These are phyloP conservation scores for Rosa chinensis DNA, from an alignment of 306 rosid genomes.

Conservation along the genomic window DNA sequence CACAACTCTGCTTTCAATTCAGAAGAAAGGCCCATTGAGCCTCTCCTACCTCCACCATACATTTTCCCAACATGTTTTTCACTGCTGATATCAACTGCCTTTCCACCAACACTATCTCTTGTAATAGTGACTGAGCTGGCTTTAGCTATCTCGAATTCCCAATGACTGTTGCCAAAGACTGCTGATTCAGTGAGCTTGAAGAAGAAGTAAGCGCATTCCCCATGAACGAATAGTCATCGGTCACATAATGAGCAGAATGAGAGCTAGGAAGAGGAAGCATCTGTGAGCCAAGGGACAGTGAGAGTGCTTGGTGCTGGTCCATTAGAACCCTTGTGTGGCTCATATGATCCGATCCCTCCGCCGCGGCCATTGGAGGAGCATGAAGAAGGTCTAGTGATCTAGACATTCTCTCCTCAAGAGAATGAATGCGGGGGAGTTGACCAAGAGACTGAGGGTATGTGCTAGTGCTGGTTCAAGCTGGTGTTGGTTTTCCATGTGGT, in stretches of 20 bases:
- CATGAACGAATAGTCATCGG: slow-evolving; percentile 27
- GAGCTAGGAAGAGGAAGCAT: slow-evolving; percentile 36
- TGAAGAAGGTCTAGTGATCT: slow-evolving; percentile 49
- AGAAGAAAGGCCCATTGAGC: slow-evolving; percentile 46
- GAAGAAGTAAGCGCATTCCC: neutral
- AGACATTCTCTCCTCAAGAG: slow-evolving; percentile 55
- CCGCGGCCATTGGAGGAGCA: slow-evolving; percentile 23
- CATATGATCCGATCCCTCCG: slow-evolving; percentile 47
- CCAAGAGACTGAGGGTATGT: slow-evolving; percentile 40
- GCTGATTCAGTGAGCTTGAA: slow-evolving; percentile 47
- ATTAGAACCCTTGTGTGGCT: slow-evolving; percentile 70
- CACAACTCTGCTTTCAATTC: slow-evolving; percentile 57
- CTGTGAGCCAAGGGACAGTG: slow-evolving; percentile 78
- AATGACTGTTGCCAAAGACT: slow-evolving; percentile 42
- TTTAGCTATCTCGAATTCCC: slow-evolving; percentile 58
- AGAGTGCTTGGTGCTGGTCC: slow-evolving; percentile 61
- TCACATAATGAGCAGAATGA: no score
- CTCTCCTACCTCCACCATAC: slow-evolving; percentile 48
- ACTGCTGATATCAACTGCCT: slow-evolving; percentile 44
- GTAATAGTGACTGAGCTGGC: slow-evolving; percentile 64
- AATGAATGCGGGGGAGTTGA: slow-evolving; percentile 47
- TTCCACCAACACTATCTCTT: slow-evolving; percentile 60
- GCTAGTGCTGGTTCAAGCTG: slow-evolving; percentile 28
- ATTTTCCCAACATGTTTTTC: slow-evolving; percentile 47
- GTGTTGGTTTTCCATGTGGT: slow-evolving; percentile 58